Evolutionary conservation across 1,284 basidiomycete species (phyloP).

Genomic region (Cryptococcus wingfieldii): DNA sequence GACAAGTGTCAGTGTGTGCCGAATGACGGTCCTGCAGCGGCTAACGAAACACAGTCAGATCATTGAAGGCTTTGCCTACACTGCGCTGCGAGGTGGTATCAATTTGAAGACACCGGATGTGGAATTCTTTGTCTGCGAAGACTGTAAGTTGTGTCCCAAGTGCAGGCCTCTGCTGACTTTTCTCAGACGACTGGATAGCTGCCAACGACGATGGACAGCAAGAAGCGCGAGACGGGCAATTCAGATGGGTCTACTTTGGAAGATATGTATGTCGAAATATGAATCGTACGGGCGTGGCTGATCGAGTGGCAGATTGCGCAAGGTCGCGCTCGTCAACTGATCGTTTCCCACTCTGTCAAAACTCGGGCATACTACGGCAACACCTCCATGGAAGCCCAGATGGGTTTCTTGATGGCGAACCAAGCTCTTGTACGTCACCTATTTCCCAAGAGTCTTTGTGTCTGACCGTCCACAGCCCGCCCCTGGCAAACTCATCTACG

Average conservation of each 20-base stretch:
- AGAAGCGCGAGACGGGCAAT: slow-evolving; percentile 58
- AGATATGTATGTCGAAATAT: slow-evolving; percentile 65
- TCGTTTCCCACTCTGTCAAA: slow-evolving; percentile 77
- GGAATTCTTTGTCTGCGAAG: slow-evolving; percentile 77
- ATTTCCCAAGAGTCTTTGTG: background rate
- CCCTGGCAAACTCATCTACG: slow-evolving; percentile 86
- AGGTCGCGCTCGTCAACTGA: slow-evolving; percentile 65
- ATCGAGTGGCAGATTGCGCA: slow-evolving; percentile 57
- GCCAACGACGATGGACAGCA: slow-evolving; percentile 24
- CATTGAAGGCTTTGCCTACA: slow-evolving; percentile 79
- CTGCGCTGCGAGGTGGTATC: slow-evolving; percentile 76
- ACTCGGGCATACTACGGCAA: slow-evolving; percentile 89
- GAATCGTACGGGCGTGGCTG: background rate
- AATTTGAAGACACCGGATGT: slow-evolving; percentile 78
- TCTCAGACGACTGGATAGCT: slow-evolving; percentile 28
- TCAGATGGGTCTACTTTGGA: slow-evolving; percentile 71
- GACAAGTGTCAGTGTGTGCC: slow-evolving; percentile 51
- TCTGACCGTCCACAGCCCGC: slow-evolving; percentile 57
- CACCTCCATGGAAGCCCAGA: slow-evolving; percentile 96
- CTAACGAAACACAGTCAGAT: slow-evolving; percentile 50
- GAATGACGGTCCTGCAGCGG: background rate
- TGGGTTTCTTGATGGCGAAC: slow-evolving; percentile 91
- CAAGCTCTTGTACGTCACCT: slow-evolving; percentile 68
- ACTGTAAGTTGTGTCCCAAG: slow-evolving; percentile 59
- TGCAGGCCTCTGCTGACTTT: background rate